phyloP scores from a whole-genome alignment of 2,329 filamentous ascomycete genomes.

The Peltaster fructicola region DNA sequence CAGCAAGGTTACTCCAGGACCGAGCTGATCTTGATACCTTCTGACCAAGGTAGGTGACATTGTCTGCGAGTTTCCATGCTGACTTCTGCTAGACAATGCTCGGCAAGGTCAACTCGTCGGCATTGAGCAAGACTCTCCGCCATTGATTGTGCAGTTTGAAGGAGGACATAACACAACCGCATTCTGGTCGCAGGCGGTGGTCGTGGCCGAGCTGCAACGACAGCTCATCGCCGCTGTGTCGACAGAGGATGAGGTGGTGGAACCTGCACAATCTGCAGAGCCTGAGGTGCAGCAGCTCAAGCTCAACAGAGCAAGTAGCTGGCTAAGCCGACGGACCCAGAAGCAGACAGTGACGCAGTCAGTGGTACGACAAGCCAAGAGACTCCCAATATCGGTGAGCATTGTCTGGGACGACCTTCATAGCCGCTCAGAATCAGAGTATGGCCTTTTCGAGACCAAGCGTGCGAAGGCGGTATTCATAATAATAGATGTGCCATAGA shows the following conservation, averaged over 20 bases:
- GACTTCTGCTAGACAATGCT: slow-evolving; percentile 4
- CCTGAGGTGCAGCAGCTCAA: slow-evolving; percentile 6
- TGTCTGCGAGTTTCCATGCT: slow-evolving; percentile 3
- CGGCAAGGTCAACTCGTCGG: slow-evolving; percentile 13
- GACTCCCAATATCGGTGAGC: slow-evolving; percentile 14
- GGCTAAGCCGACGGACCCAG: slow-evolving; percentile 1
- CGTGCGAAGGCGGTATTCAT: slow-evolving; percentile 11
- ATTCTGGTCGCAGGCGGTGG: slow-evolving; percentile 19
- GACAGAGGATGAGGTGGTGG: slow-evolving; percentile 2
- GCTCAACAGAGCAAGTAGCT: slow-evolving; percentile 5
- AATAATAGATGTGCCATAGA: slow-evolving; percentile 10
- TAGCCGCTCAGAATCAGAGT: slow-evolving; percentile 25
- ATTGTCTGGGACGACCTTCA: slow-evolving; percentile 24
- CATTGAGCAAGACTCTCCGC: slow-evolving; percentile 10
- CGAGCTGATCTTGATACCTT: slow-evolving; percentile 15
- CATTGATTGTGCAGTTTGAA: slow-evolving; percentile 14
- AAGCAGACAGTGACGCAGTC: slow-evolving; percentile 5
- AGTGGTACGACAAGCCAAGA: slow-evolving; percentile 6
- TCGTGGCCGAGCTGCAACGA: slow-evolving; percentile 10
- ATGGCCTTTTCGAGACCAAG: slow-evolving; percentile 27
- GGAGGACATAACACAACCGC: slow-evolving; percentile 12
- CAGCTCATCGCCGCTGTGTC: slow-evolving; percentile 9
- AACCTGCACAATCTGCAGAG: slow-evolving; percentile 1
- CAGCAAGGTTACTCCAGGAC: slow-evolving; percentile 13
- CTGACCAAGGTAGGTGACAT: slow-evolving; percentile 14